Percentiles rank a stretch among this genome's conserved stretches.
Evolutionary conservation across 2,329 filamentous ascomycete species (phyloP).

Genomic region (Pseudocercospora ulei): DNA sequence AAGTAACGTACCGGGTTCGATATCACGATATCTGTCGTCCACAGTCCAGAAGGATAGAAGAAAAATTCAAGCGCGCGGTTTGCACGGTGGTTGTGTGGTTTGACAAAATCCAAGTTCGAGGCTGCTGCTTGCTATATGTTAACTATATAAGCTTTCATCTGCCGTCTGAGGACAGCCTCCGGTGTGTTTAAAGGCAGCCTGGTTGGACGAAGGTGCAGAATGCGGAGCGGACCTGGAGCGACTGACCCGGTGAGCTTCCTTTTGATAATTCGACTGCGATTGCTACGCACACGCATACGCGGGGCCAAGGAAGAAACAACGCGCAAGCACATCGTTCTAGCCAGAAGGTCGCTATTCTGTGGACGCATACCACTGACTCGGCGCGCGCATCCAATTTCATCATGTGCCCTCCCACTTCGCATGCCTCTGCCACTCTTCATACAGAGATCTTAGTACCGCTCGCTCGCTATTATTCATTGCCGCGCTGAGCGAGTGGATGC

Average conservation of each 20-base stretch:
- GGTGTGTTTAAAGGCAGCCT: no score
- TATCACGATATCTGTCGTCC: no score
- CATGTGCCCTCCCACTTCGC: constrained; percentile 31
- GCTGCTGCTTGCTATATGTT: no score
- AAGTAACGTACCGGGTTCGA: no score
- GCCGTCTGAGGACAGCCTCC: no score
- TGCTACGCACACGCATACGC: background rate
- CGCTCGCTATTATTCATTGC: constrained; percentile 45
- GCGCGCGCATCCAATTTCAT: background rate
- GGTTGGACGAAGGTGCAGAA: no score
- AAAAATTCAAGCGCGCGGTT: no score
- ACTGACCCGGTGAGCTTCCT: background rate
- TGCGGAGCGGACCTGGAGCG: background rate
- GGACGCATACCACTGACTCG: constrained; percentile 3
- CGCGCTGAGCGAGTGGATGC: constrained; percentile 45
- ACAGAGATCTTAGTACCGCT: constrained; percentile 46
- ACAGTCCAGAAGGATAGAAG: no score
- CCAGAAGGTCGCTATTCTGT: background rate
- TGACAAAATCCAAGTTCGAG: no score
- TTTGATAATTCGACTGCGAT: background rate
- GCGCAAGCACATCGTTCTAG: background rate
- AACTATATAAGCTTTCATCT: no score
- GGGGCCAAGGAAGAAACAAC: background rate
- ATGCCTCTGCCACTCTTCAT: constrained; percentile 42
- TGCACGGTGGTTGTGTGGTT: no score